Base-by-base conservation (phyloP, 257 asterid species). In the Mitragyna speciosa region DNA sequence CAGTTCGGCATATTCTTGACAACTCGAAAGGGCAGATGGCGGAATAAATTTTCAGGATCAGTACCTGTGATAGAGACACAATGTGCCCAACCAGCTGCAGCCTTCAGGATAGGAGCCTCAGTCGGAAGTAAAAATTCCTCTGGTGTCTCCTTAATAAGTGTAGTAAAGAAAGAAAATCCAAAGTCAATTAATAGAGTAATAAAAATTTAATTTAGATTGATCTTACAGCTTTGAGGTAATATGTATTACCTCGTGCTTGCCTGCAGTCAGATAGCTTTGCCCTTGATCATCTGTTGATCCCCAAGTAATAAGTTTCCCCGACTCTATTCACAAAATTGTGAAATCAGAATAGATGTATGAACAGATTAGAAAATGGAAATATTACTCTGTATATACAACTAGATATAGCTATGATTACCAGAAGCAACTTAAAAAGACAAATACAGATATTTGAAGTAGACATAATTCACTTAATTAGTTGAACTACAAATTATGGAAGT, bases 201-300 rank as follows among this genome's bases (percentile, higher is more conserved):
- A 45, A 22, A 79, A 76, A 61, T 15, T 45, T 11, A 39, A 79
- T 56, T 71, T 14, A 26, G 14, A 68, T 33, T 8, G 49, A 45
- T 45, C 49, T 56, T 49, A 73, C 56, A 52, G 70, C 16, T 73
- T 73, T 72, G 77, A 47, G 41, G 41, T 36, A 36, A 36, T 36
- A 36, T 59, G 65, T 74, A 80, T 78, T 91, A 91, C 96, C 94
- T 92, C 97, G 75, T 92, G 97, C 88, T 92, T 91, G 85, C 96
- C 96, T 58, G 96, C 88, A 20, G 94, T 87, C 89, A 92, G 84
- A 82, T 90, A 92, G 87, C 93, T 92, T 79, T 89, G 97, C 82
- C 97, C 94, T 87, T 92, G 97, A 85, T 91, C 97, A 86, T 91
- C 97, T 36, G 94, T 87, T 51, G 97, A 92, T 78, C 97, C 97